Base-by-base conservation (phyloP, 352 stramenopile species). In the Pythium pectinolyticum region DNA sequence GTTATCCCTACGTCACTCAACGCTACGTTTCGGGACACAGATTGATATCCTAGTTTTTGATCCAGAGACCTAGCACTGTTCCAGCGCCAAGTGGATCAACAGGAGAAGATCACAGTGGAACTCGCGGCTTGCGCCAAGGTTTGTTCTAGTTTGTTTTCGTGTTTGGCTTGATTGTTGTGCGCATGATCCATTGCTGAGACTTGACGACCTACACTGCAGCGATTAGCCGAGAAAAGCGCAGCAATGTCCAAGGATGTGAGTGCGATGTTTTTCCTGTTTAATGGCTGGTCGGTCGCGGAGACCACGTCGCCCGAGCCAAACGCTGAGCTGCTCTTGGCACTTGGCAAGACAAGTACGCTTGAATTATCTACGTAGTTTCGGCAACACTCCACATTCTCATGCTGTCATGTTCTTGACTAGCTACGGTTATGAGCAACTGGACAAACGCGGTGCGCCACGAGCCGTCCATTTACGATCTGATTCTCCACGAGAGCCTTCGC, bases 401-500 rank as follows among this genome's bases (percentile, higher is more conserved):
- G n/a, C n/a, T 57, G n/a, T 57, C 14, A 35, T 22, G 3, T 63
- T 6, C 0, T 35, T 39, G 3, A 24, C 4, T 56, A 86, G 81
- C 73, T 20, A 63, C 57, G 27, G 75, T 69, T 7, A 64, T 87
- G 24, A 62, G 56, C 3, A 55, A 67, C 6, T 92, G 82, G 82
- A 77, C 72, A 43, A 72, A 88, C 40, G 66, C 78, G 17, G 55
- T 70, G 17, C 72, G 56, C 19, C 78, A 84, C 55, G 76, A 88
- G 34, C 77, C 82, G 22, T 67, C 49, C n/a, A 84, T 90, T 20
- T 84, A 86, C 66, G 83, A 89, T 58, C 61, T 92, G 5, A 62
- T 86, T 34, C 57, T 92, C 28, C 74, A 90, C 41, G 83, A 89
- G 60, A 77, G 73, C 45, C 51, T 87, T 63, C 85, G 84, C 54